phyloP scores from a whole-genome alignment of 306 rosid species.

The Lathyrus tuberosus region DNA sequence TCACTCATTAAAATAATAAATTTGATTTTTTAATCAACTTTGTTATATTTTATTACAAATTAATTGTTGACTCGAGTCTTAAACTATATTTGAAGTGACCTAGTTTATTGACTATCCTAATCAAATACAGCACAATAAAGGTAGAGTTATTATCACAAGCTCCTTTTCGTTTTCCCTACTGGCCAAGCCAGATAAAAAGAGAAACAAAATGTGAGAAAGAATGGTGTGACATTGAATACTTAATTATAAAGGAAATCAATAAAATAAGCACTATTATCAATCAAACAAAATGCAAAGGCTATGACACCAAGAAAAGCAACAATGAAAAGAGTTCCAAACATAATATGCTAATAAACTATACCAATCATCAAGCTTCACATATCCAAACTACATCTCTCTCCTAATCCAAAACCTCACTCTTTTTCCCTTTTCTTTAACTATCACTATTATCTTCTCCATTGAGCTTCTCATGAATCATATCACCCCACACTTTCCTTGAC shows the following conservation, averaged over 20 bases:
- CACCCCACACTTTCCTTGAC: neutral
- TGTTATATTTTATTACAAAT: too few relatives aligned
- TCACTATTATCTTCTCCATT: constrained; percentile 38
- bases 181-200: constrained; percentile 1
- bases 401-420: constrained; percentile 52
- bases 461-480: constrained; percentile 43
- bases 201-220: constrained; percentile 1
- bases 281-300: constrained; percentile 30
- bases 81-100: too few relatives aligned
- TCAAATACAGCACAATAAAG: too few relatives aligned
- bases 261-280: neutral
- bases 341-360: neutral
- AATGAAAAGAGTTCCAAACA: neutral
- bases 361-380: constrained; percentile 29
- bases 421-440: constrained; percentile 12
- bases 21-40: too few relatives aligned
- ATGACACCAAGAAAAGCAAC: constrained; percentile 25
- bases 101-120: too few relatives aligned
- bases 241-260: neutral
- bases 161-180: constrained; percentile 23
- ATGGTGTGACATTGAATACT: neutral
- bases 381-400: neutral
- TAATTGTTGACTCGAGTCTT: too few relatives aligned
- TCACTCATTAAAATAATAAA: too few relatives aligned
- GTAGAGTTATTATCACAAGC: constrained; percentile 5